Percentiles rank a stretch among this genome's conserved stretches.
Evolutionary conservation across 1,139 yeast species (phyloP).

Genomic region (Saccharomyces pastorianus): DNA sequence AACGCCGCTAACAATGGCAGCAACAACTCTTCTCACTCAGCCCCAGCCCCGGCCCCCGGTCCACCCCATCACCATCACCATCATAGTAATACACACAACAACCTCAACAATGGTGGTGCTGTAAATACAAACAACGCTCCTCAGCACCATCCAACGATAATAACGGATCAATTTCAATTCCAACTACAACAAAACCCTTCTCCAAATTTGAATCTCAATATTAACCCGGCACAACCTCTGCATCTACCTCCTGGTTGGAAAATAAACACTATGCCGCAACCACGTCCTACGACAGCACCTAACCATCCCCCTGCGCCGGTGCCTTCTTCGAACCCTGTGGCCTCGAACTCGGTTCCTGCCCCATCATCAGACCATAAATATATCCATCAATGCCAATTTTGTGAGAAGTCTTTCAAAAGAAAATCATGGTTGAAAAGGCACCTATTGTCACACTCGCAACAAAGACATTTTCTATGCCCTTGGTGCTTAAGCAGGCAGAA

Average conservation of each 20-base stretch:
- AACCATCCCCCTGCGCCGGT: conserved; percentile 17
- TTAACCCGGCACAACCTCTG: neutral
- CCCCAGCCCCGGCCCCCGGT: conserved; percentile 3
- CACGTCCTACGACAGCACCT: conserved; percentile 9
- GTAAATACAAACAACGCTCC: neutral
- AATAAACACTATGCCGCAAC: conserved; percentile 4
- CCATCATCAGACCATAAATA: conserved; percentile 16
- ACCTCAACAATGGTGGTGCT: neutral
- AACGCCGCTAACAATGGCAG: conserved; percentile 1
- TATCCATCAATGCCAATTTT: conserved; percentile 66
- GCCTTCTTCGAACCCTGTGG: conserved; percentile 41
- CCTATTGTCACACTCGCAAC: conserved; percentile 78
- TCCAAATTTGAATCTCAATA: neutral
- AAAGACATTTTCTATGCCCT: conserved; percentile 74
- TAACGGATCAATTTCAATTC: neutral
- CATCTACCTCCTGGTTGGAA: neutral
- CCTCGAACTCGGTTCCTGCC: conserved; percentile 33
- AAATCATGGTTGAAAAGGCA: conserved; percentile 92
- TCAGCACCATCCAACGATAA: neutral
- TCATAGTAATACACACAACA: conserved; percentile 5
- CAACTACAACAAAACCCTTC: neutral
- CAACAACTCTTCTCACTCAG: conserved; percentile 3
- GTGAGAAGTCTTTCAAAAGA: conserved; percentile 69
- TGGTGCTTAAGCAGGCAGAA: conserved; percentile 76
- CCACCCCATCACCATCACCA: conserved; percentile 3